Base-by-base conservation (phyloP, 1,139 yeast genomes). In the Casaregolazyma suthepensis region DNA sequence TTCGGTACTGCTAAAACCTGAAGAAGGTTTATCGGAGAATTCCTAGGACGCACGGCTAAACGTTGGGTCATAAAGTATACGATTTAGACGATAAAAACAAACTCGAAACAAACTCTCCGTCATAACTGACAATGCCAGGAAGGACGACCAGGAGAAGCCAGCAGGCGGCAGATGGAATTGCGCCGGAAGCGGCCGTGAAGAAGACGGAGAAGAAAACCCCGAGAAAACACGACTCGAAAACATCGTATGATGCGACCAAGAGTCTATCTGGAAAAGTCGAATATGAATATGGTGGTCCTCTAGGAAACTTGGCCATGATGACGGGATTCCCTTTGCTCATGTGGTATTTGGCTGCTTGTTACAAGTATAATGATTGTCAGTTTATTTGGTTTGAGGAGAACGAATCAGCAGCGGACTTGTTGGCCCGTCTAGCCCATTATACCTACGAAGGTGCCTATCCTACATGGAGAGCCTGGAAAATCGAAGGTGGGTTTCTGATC, bases 301-400 rank as follows among this genome's bases (percentile, higher is more conserved):
- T 76, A n/a, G 99, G 99, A 52, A 96, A 89, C 45, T 56, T 83
- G 18, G 90, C 93, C n/a, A 91, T 93, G 97, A 82, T 93, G 83
- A 67, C 80, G 49, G 96, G 96, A 1, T 94, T 93, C 74, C 99
- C 99, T 5, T 67, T 85, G 52, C 76, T 94, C 66, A 93, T 93
- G 99, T 88, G 87, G 79, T 93, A 93, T 73, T 85, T 93, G 93
- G 93, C 96, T 95, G 82, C 91, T 55, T 80, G 91, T 66, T 93
- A 94, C 56, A 79, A 81, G 61, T 89, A 85, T 70, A 87, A 89
- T 70, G 75, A 75, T 58, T 96, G 96, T 2, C 68, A 74, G 48
- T 78, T 88, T 40, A 89, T 96, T 22, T 73, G 77, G 71, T 97
- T 96, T 1, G 65, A 70, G 0, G 75, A 70, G 1, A 85, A 75